A percentile compares a stretch with the other conserved stretches of the same genome.
These are phyloP conservation scores for Echeveria elegans DNA, from an alignment of 164 flowering plant genomes.

Conservation along the genomic window DNA sequence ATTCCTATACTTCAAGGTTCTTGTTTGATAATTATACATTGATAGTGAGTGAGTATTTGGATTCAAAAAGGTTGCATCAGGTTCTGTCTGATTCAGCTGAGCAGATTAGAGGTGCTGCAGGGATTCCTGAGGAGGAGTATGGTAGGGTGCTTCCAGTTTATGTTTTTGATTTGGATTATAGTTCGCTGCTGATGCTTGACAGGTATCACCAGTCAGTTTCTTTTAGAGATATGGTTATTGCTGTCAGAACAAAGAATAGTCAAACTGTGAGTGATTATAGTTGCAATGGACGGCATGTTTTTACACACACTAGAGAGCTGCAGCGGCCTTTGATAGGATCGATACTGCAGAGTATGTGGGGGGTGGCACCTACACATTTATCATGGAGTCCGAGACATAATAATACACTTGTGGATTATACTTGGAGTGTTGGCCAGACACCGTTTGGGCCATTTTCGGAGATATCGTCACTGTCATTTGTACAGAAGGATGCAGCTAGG, in stretches of 20 bases:
- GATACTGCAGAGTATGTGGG: constrained; percentile 95
- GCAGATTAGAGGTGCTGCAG: constrained; percentile 53
- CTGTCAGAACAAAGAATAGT: constrained; percentile 72
- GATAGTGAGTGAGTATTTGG: constrained; percentile 95
- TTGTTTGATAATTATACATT: constrained; percentile 88
- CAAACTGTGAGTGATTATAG: constrained; percentile 95
- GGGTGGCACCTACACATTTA: constrained; percentile 88
- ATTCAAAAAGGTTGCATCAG: constrained; percentile 87
- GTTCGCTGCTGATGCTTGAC: constrained; percentile 61
- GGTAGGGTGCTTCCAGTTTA: constrained; percentile 83
- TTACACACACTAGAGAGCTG: constrained; percentile 71
- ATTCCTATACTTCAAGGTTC: constrained; percentile 83
- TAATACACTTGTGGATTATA: constrained; percentile 73
- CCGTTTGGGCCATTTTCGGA: constrained; percentile 98
- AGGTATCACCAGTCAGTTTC: constrained; percentile 88
- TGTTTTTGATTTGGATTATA: constrained; percentile 83
- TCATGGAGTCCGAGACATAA: constrained; percentile 87
- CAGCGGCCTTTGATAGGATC: constrained; percentile 81
- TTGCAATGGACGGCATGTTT: constrained; percentile 58
- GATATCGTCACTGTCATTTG: constrained; percentile 61
- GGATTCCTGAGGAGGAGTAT: constrained; percentile 54
- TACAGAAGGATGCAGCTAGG: constrained; percentile 92
- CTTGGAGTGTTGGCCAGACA: constrained; percentile 96
- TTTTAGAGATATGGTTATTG: constrained; percentile 93
- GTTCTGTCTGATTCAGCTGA: constrained; percentile 57